Evolutionary conservation across 192 early-diverging fungal genomes (phyloP).

Genomic region (Phycomyces blakesleeanus): DNA sequence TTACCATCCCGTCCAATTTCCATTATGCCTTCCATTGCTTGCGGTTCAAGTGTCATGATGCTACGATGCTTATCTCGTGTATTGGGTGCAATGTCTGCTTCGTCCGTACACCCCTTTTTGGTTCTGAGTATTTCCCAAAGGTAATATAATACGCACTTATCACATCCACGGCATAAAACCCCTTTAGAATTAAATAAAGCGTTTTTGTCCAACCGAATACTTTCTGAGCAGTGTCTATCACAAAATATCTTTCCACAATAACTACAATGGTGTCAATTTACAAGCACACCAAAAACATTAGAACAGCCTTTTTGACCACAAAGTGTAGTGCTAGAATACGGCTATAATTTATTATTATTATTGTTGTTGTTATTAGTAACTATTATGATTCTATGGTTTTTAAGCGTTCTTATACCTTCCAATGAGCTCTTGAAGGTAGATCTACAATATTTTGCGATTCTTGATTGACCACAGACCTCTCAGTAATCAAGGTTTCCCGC

Average conservation of each 20-base stretch:
- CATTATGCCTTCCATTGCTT: constrained; percentile 30
- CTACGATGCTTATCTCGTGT: constrained; percentile 1
- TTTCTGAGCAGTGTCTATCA: constrained; percentile 34
- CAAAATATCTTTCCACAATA: constrained; percentile 43
- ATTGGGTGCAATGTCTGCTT: neutral
- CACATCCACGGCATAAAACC: constrained; percentile 29
- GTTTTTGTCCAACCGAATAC: constrained; percentile 36
- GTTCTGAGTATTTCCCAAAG: neutral
- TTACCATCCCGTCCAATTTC: constrained; percentile 32
- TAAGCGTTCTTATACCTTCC: constrained; percentile 17
- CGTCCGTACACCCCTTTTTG: neutral
- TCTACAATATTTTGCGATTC: constrained; percentile 5
- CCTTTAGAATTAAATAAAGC: constrained; percentile 29
- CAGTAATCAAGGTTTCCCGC: neutral
- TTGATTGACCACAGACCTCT: constrained; percentile 2
- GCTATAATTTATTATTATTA: constrained; percentile 15
- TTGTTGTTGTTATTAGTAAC: neutral
- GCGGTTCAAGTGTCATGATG: constrained; percentile 31
- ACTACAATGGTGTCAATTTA: constrained; percentile 41
- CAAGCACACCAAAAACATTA: constrained; percentile 29
- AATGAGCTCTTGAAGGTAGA: constrained; percentile 23
- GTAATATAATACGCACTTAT: constrained; percentile 26
- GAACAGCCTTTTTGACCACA: constrained; percentile 30
- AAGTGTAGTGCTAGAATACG: constrained; percentile 27
- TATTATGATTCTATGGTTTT: neutral